Evolutionary conservation across 2,329 filamentous ascomycete genomes (phyloP).

Genomic region (Cladophialophora yegresii): DNA sequence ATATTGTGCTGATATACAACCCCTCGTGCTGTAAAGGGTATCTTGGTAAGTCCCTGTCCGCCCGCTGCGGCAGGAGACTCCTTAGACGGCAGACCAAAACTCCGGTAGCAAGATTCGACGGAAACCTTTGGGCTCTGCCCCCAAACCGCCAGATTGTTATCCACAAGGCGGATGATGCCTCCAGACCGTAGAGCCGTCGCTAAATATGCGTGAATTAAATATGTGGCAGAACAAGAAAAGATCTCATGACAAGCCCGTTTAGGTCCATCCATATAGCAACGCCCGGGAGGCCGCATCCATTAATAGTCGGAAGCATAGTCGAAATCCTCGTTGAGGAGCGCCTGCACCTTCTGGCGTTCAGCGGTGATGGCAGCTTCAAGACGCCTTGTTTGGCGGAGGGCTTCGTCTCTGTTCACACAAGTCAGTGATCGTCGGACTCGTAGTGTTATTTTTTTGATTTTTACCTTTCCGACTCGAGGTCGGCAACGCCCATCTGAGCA

Average conservation of each 20-base stretch:
- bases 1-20: slow-evolving; percentile 13
- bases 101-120: not conserved
- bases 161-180: slow-evolving; percentile 1
- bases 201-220: slow-evolving; percentile 10
- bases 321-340: slow-evolving; percentile 28
- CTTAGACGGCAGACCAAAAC: not conserved
- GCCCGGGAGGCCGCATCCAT: not conserved
- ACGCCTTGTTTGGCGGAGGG: slow-evolving; percentile 68
- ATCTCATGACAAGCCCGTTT: not conserved
- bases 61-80: not conserved
- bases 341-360: slow-evolving; percentile 57
- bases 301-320: slow-evolving; percentile 30
- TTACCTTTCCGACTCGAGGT: slow-evolving; percentile 63
- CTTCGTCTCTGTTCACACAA: slow-evolving; percentile 61
- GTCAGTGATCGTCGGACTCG: not conserved
- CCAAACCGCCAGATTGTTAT: not conserved
- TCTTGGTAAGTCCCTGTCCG: not conserved
- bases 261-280: not conserved
- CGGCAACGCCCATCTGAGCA: slow-evolving; percentile 79
- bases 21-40: not conserved
- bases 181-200: not conserved
- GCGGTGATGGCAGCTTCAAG: slow-evolving; percentile 68
- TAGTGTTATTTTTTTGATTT: slow-evolving; percentile 16
- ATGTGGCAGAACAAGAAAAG: slow-evolving; percentile 3
- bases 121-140: not conserved